Conservation (phyloP, 1,139 yeast species). For the Saccharomyces hybrid region DNA sequence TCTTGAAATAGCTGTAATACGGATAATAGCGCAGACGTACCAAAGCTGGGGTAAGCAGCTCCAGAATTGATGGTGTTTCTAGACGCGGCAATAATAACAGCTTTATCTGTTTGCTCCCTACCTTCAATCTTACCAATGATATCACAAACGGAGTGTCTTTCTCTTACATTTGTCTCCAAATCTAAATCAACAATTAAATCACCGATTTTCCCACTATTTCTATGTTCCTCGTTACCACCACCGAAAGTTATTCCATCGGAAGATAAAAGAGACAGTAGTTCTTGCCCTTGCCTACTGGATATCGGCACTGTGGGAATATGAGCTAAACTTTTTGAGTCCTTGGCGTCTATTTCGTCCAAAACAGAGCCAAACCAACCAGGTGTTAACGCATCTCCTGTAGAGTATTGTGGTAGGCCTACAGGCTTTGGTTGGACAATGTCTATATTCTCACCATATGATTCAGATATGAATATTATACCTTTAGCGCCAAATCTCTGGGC, state of each 20-base stretch:
- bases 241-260: constrained; percentile 35
- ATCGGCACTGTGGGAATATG: constrained; percentile 70
- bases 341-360: constrained; percentile 34
- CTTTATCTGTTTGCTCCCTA: constrained; percentile 67
- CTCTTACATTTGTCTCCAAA: constrained; percentile 44
- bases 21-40: constrained; percentile 67
- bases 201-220: constrained; percentile 32
- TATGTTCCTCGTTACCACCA: constrained; percentile 24
- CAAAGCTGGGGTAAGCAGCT: constrained; percentile 64
- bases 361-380: constrained; percentile 65
- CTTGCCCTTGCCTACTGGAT: constrained; percentile 60
- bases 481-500: constrained; percentile 47
- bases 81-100: constrained; percentile 74
- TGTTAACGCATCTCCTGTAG: constrained; percentile 71
- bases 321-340: constrained; percentile 50
- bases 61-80: constrained; percentile 78
- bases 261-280: constrained; percentile 40
- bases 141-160: constrained; percentile 70
- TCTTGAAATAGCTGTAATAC: constrained; percentile 64
- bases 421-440: constrained; percentile 55
- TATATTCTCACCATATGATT: constrained; percentile 21
- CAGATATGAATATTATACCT: constrained; percentile 45
- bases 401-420: constrained; percentile 56
- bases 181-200: constrained; percentile 34
- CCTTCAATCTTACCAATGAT: constrained; percentile 74